These are phyloP conservation scores for Termitomyces titanicus DNA, from an alignment of 768 basidiomycete species.

Conservation along the genomic window DNA sequence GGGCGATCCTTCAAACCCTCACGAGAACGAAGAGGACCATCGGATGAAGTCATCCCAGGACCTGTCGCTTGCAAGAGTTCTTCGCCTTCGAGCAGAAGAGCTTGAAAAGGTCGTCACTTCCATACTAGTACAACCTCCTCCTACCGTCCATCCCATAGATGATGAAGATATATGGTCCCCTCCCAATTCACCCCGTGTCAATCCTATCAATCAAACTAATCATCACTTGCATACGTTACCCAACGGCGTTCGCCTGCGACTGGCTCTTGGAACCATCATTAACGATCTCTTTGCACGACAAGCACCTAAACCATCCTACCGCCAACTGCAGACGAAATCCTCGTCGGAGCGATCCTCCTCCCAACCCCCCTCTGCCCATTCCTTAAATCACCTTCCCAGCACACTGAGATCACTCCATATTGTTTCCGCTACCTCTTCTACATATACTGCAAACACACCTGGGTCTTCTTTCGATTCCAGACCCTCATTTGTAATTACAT, in stretches of 20 bases:
- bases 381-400: conserved; percentile 16
- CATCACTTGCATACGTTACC: conserved; percentile 61
- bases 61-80: conserved; percentile 54
- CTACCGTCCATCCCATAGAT: conserved; percentile 53
- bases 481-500: conserved; percentile 11
- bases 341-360: conserved; percentile 22
- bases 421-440: conserved; percentile 14
- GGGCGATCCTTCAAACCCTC: conserved; percentile 38
- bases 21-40: conserved; percentile 58
- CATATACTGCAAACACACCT: conserved; percentile 8
- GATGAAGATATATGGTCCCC: conserved; percentile 52
- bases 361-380: conserved; percentile 18
- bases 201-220: conserved; percentile 26
- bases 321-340: conserved; percentile 25
- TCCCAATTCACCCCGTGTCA: conserved; percentile 46
- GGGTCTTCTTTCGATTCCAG: conserved; percentile 19
- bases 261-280: conserved; percentile 72
- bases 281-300: conserved; percentile 81
- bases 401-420: conserved; percentile 21
- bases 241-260: conserved; percentile 75
- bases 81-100: conserved; percentile 73
- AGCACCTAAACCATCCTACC: conserved; percentile 48
- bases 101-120: conserved; percentile 78
- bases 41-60: conserved; percentile 51
- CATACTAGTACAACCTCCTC: conserved; percentile 82